Percentiles rank a stretch among this genome's conserved stretches.
Evolutionary conservation across 2,329 filamentous ascomycete genomes (phyloP).

Genomic region (Aspergillus aculeatinus): DNA sequence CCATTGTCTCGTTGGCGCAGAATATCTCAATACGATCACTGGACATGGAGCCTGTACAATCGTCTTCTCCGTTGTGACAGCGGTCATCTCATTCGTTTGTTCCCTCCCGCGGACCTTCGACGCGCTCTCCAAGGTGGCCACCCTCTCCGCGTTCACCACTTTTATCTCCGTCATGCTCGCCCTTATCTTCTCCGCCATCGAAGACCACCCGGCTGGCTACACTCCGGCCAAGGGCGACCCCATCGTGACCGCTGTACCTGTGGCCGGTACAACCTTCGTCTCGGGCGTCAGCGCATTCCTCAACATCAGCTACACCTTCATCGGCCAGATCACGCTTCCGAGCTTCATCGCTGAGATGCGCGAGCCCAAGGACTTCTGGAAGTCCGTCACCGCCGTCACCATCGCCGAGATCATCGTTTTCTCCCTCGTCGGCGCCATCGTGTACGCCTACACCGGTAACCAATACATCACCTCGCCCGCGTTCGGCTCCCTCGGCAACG

Average conservation of each 20-base stretch:
- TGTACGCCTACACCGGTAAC: slow-evolving; percentile 85
- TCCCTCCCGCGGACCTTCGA: slow-evolving; percentile 85
- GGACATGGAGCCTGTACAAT: slow-evolving; percentile 73
- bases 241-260: slow-evolving; percentile 66
- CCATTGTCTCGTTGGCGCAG: slow-evolving; percentile 79
- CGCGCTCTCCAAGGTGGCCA: slow-evolving; percentile 75
- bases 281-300: slow-evolving; percentile 82
- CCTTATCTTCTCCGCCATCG: slow-evolving; percentile 75
- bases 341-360: slow-evolving; percentile 97
- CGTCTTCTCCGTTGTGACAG: slow-evolving; percentile 71
- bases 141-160: slow-evolving; percentile 78
- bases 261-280: slow-evolving; percentile 74
- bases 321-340: slow-evolving; percentile 89
- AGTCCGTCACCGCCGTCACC: slow-evolving; percentile 87
- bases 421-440: slow-evolving; percentile 73
- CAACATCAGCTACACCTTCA: slow-evolving; percentile 95
- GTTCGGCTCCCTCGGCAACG: slow-evolving; percentile 76
- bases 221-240: slow-evolving; percentile 61
- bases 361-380: slow-evolving; percentile 77
- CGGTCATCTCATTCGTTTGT: slow-evolving; percentile 71
- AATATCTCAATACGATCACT: slow-evolving; percentile 88
- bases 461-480: slow-evolving; percentile 87
- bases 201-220: slow-evolving; percentile 70
- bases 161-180: slow-evolving; percentile 85
- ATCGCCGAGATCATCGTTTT: slow-evolving; percentile 86